Conservation (phyloP, 768 basidiomycete species). For the Chalciporus pseudorubinellus region DNA sequence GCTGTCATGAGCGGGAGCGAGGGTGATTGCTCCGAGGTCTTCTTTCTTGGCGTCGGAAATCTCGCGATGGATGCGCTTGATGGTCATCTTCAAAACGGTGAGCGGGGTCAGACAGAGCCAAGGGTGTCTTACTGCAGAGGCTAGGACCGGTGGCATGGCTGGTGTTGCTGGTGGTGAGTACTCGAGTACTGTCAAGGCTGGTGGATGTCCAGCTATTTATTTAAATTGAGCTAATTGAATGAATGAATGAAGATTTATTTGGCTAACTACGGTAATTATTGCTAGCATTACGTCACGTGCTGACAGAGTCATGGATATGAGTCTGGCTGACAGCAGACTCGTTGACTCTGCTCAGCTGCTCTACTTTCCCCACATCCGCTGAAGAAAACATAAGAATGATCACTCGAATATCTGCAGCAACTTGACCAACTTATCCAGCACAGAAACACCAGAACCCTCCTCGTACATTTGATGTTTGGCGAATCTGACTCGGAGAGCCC, state of each 20-base stretch:
- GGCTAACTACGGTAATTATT: too few relatives aligned
- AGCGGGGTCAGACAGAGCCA: neutral
- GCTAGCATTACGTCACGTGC: conserved; percentile 13
- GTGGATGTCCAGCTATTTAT: too few relatives aligned
- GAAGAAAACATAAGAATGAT: conserved; percentile 39
- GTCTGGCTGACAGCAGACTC: too few relatives aligned
- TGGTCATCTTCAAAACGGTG: conserved; percentile 46
- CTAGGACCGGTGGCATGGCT: conserved; percentile 27
- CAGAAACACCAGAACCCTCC: neutral
- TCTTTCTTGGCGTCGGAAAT: conserved; percentile 79
- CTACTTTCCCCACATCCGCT: neutral
- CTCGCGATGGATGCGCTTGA: conserved; percentile 84
- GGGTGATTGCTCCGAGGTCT: conserved; percentile 70
- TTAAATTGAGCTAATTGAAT: too few relatives aligned
- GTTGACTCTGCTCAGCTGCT: too few relatives aligned
- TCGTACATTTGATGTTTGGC: conserved; percentile 58
- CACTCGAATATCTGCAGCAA: conserved; percentile 50
- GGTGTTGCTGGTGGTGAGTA: neutral
- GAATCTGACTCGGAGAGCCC: conserved; percentile 81
- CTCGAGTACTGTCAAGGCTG: neutral
- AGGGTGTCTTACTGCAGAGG: conserved; percentile 18
- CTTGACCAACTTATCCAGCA: conserved; percentile 7
- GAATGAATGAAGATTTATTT: too few relatives aligned
- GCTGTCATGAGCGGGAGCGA: conserved; percentile 62
- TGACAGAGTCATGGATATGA: neutral